Conservation (phyloP, 345 rosid species). For the Arabis hirsuta region DNA sequence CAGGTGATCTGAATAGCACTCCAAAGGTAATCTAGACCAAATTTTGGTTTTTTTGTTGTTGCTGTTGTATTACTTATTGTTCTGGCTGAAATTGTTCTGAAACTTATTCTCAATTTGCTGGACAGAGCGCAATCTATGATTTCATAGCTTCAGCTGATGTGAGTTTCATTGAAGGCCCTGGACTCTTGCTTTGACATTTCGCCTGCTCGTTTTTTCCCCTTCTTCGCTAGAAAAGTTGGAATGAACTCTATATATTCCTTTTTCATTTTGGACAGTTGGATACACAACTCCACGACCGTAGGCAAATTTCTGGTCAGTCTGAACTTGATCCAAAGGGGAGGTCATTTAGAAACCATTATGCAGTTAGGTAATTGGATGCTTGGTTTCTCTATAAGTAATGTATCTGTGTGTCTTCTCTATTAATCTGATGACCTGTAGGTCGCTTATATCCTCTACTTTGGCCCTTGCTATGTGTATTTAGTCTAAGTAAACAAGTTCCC, state of each 20-base stretch:
- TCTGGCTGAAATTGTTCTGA: conserved; percentile 24
- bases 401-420: neutral
- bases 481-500: conserved; percentile 18
- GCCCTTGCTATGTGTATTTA: conserved; percentile 10
- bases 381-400: conserved; percentile 15
- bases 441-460: neutral
- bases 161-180: conserved; percentile 44
- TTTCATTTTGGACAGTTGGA: conserved; percentile 64
- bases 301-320: conserved; percentile 71
- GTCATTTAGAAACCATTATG: conserved; percentile 38
- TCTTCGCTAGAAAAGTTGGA: neutral
- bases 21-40: conserved; percentile 62
- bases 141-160: conserved; percentile 85
- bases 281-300: conserved; percentile 62
- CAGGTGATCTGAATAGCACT: conserved; percentile 55
- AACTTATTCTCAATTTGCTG: conserved; percentile 39
- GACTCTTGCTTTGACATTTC: conserved; percentile 17
- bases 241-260: conserved; percentile 20
- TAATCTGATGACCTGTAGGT: conserved; percentile 5
- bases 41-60: neutral
- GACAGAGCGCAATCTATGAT: conserved; percentile 86
- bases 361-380: conserved; percentile 47
- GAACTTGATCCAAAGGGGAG: conserved; percentile 42
- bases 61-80: conserved; percentile 3
- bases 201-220: neutral